Base-by-base conservation (phyloP, 2,329 filamentous ascomycete species). In the Chrysosporium queenslandicum region DNA sequence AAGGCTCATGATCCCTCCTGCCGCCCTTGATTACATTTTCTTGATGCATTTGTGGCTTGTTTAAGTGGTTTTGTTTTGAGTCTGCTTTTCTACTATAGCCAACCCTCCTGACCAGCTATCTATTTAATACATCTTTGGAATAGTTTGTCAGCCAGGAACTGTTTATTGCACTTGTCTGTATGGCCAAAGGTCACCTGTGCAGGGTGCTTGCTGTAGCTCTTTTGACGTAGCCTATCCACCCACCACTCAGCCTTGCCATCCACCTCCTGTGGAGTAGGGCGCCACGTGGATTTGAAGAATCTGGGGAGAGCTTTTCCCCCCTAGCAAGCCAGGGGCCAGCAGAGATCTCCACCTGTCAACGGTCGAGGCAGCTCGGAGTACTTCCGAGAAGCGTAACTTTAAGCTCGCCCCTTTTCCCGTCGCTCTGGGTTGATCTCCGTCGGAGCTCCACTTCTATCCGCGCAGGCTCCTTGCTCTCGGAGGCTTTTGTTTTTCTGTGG, bases 11-110 rank as follows among this genome's bases (percentile, higher is more conserved):
- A 8, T 21, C 4, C 39, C n/a, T 41, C 21, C 39, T 41, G n/a
- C n/a, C n/a, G 1, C 18, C 5, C 21, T 12, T 25, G 6, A 36
- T 25, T 41, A 11, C 41, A 14, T 29, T 29, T 49, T 20, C 7
- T 49, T 30, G 21, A 49, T 49, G 46, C 46, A 41, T 49, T 41
- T 40, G 46, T 41, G 25, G 46, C 36, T 36, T 40, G 36, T 32
- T 39, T 34, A 41, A 41, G 32, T 8, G 21, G 23, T 39, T 30
- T 32, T 4, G n/a, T 25, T 36, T 23, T 29, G 30, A 14, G 36
- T 39, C 14, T 8, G 9, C 25, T 45, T 45, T 46, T 3, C 29
- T 23, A 2, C 18, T 32, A 5, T 34, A 20, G 11, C n/a, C 11
- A 4, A n/a, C 25, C 3, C 18, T 23, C 18, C 43, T 46, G 4